Evolutionary conservation across 139 green algal species (phyloP).

Genomic region (Chlamydomonas asymmetrica): DNA sequence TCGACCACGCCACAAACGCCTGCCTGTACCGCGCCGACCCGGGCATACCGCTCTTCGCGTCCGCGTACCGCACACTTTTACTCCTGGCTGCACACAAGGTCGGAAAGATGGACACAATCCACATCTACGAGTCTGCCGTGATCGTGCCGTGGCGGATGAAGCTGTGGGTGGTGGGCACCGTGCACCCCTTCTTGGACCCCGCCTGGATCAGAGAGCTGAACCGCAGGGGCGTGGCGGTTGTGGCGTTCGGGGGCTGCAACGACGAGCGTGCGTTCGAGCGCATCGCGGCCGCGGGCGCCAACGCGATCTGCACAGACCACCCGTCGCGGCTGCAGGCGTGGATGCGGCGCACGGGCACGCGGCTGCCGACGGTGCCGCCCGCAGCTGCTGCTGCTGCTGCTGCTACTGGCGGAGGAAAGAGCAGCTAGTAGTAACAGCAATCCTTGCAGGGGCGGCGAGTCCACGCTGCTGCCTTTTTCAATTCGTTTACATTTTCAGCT

Average conservation of each 20-base stretch:
- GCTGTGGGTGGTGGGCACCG: background rate
- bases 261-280: constrained; percentile 11
- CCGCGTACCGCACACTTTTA: background rate
- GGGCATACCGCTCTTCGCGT: constrained; percentile 4
- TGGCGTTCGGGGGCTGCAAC: constrained; percentile 14
- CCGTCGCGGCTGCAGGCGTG: constrained; percentile 8
- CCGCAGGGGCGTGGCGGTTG: constrained; percentile 7
- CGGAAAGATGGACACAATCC: background rate
- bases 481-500: too few relatives aligned
- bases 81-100: constrained; percentile 2
- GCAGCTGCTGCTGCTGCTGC: too few relatives aligned
- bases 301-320: constrained; percentile 17
- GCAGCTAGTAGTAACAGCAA: too few relatives aligned
- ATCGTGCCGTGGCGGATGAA: constrained; percentile 21
- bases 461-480: too few relatives aligned
- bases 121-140: constrained; percentile 12
- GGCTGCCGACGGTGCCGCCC: too few relatives aligned
- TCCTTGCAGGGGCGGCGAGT: too few relatives aligned
- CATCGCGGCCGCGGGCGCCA: background rate
- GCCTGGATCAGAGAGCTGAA: background rate
- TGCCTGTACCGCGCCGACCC: background rate
- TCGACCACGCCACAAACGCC: background rate
- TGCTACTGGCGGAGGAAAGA: too few relatives aligned
- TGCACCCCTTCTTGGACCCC: background rate
- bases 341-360: too few relatives aligned